Conservation (phyloP, 2,329 filamentous ascomycete species). For the Exophiala sp. region DNA sequence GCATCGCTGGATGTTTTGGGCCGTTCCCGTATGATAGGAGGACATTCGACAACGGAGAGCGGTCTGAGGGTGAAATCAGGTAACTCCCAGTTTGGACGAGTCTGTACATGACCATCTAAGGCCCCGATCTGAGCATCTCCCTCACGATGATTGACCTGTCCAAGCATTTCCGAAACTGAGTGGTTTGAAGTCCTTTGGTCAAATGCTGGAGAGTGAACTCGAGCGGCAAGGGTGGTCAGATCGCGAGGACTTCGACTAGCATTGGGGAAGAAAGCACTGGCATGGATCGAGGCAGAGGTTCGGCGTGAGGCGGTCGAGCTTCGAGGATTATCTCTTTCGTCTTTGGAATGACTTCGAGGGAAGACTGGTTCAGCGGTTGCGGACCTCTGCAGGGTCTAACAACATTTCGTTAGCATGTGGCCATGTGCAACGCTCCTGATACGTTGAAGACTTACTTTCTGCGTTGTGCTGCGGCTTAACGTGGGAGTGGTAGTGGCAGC, state of each 20-base stretch:
- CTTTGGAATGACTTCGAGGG: background rate
- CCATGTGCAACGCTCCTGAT: background rate
- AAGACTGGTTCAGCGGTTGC: background rate
- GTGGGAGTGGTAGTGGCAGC: constrained; percentile 12
- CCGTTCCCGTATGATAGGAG: constrained; percentile 8
- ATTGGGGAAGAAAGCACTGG: constrained; percentile 27
- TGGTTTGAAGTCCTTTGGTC: constrained; percentile 10
- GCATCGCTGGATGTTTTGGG: constrained; percentile 26
- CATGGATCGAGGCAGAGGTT: constrained; percentile 13
- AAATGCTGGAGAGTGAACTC: constrained; percentile 24
- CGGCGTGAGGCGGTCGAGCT: constrained; percentile 20
- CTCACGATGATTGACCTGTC: constrained; percentile 6
- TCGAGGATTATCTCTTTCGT: constrained; percentile 16
- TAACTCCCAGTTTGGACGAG: constrained; percentile 17
- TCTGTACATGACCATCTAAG: background rate
- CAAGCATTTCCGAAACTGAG: constrained; percentile 12
- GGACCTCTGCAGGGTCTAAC: background rate
- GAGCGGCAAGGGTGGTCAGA: constrained; percentile 26
- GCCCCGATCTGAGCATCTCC: background rate
- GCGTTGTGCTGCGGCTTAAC: constrained; percentile 2
- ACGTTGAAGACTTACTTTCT: constrained; percentile 7
- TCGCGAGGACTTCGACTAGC: constrained; percentile 27
- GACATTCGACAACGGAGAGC: constrained; percentile 16
- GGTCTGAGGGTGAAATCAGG: constrained; percentile 25
- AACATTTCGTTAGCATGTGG: constrained; percentile 5